Evolutionary conservation across 129 eudicot genomes (phyloP).

Genomic region (Sambucus nigra): DNA sequence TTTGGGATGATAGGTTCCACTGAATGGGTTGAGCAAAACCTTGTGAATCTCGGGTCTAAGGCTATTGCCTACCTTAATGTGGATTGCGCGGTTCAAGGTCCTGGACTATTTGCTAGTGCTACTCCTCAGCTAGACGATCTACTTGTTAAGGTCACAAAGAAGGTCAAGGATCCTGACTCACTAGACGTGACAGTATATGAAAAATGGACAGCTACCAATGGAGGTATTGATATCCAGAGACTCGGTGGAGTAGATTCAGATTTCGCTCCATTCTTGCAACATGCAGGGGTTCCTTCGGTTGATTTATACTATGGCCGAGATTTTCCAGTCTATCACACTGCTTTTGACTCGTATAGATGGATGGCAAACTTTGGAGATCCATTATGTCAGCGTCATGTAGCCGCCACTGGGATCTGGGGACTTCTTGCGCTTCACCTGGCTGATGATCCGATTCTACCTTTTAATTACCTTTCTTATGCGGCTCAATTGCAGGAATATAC

Average conservation of each 20-base stretch:
- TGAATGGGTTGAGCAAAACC: slow-evolving; percentile 97
- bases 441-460: slow-evolving; percentile 74
- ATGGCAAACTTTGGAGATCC: slow-evolving; percentile 79
- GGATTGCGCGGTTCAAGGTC: slow-evolving; percentile 98
- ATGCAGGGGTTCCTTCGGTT: slow-evolving; percentile 83
- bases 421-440: slow-evolving; percentile 78
- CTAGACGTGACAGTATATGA: slow-evolving; percentile 39
- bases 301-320: slow-evolving; percentile 83
- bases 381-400: slow-evolving; percentile 73
- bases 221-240: slow-evolving; percentile 53
- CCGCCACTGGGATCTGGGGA: slow-evolving; percentile 87
- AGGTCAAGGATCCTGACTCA: slow-evolving; percentile 73
- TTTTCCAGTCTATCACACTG: slow-evolving; percentile 93
- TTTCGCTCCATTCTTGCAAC: slow-evolving; percentile 92
- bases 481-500: slow-evolving; percentile 66
- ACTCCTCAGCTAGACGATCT: slow-evolving; percentile 96
- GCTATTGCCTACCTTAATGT: slow-evolving; percentile 86
- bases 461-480: slow-evolving; percentile 70
- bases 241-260: slow-evolving; percentile 83
- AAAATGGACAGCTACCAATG: slow-evolving; percentile 39
- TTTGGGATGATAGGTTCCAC: slow-evolving; percentile 99
- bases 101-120: slow-evolving; percentile 65
- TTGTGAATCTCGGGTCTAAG: slow-evolving; percentile 62
- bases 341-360: slow-evolving; percentile 90
- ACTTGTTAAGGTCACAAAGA: slow-evolving; percentile 62